Base-by-base conservation (phyloP, 768 basidiomycete species). In the Lentinula detonsa region DNA sequence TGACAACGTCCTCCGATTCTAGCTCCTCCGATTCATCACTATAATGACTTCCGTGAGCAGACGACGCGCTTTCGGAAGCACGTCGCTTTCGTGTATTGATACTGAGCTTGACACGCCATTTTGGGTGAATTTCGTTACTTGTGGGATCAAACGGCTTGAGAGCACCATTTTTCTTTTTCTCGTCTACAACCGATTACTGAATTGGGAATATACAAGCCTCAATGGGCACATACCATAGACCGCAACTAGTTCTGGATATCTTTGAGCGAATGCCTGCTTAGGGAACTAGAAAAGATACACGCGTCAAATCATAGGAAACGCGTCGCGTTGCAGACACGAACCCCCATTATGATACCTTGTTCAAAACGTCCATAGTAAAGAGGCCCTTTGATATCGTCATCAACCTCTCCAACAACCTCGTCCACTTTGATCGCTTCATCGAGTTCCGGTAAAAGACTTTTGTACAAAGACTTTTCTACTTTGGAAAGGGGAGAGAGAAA, bases 291-390 rank as follows among this genome's bases (percentile, higher is more conserved):
- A 62, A 57, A 28, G 45, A 46, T 46, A 56, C 57, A 70, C 72
- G 73, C 71, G 70, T 75, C 60, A 74, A 57, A 61, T 15, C 43
- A 4, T 10, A 61, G 50, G 49, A 60, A 53, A 61, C 59, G 62
- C 63, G 62, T 62, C 34, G 11, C 15, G 28, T 60, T 10, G 2
- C n/a, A 46, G 3, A 50, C 37, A 69, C 78, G 60, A 61, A 87
- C 89, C 74, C 80, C 85, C 65, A 81, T 77, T 10, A 81, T 78
- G 33, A 84, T 78, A n/a, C 85, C 88, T 51, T 79, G 79, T 49
- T 73, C 70, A 63, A 79, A 81, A 39, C 82, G 79, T 46, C 84
- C 88, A 71, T 81, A 91, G 68, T 85, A 90, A 66, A 78, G 87
- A 16, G 75, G 67, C n/a, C 70, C 67, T 21, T 64, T 66, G 6